These are phyloP conservation scores for Alternaria novae-zelandiae DNA, from an alignment of 2,329 filamentous ascomycete species.

Conservation along the genomic window DNA sequence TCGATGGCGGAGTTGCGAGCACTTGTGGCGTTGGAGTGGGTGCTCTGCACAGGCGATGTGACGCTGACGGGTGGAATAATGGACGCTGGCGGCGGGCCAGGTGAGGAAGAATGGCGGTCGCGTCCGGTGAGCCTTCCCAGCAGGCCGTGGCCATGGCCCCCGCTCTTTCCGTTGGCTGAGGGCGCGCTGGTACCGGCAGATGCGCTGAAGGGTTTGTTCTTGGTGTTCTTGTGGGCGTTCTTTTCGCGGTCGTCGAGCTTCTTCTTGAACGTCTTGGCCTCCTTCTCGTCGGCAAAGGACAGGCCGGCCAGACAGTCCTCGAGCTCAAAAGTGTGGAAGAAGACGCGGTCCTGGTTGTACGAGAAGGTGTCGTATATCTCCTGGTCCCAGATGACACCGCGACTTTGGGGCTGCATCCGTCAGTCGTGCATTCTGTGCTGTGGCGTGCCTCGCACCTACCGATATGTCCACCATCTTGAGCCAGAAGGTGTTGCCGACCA, in stretches of 20 bases:
- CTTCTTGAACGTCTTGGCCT: constrained; percentile 95
- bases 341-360: constrained; percentile 96
- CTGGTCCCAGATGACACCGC: constrained; percentile 59
- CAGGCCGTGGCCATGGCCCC: constrained; percentile 53
- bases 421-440: constrained; percentile 9
- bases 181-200: constrained; percentile 31
- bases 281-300: constrained; percentile 95
- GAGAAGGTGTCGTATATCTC: constrained; percentile 94
- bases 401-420: constrained; percentile 60
- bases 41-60: constrained; percentile 46
- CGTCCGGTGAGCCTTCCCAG: constrained; percentile 59
- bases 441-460: constrained; percentile 60
- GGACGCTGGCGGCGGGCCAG: constrained; percentile 53
- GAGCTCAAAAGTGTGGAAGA: constrained; percentile 97
- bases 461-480: constrained; percentile 97
- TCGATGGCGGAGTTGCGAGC: constrained; percentile 60
- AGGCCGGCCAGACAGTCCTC: constrained; percentile 89
- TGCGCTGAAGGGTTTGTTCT: constrained; percentile 73
- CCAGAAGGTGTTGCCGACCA: constrained; percentile 96
- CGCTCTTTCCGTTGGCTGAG: constrained; percentile 37
- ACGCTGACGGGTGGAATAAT: constrained; percentile 56
- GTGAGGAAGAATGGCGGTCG: constrained; percentile 54
- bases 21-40: constrained; percentile 43
- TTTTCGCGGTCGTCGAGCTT: constrained; percentile 97
- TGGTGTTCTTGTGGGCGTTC: constrained; percentile 88